Evolutionary conservation across 1,284 basidiomycete genomes (phyloP), one percentile per base, ranked within the genome.

Genomic region (Fomes fomentarius): DNA sequence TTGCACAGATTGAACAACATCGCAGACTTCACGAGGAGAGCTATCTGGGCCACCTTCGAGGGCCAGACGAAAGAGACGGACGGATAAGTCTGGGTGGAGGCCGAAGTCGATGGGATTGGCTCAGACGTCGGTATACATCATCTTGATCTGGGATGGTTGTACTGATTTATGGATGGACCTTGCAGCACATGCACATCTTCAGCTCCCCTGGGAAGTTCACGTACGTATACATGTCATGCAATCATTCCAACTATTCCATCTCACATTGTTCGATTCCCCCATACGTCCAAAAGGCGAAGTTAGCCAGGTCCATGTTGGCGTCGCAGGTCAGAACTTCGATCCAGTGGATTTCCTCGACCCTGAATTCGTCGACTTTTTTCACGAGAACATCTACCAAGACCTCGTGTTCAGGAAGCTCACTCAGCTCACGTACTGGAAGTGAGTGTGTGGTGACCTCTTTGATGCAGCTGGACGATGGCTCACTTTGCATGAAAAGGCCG

Each of bases 171-270:
- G n/a, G n/a, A n/a, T n/a, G n/a, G n/a, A n/a, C 12, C 17, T 17
- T 28, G 38, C n/a, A 73, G 70, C 59, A 58, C 46, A 71, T 66
- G 68, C 66, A 73, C 50, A 55, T 64, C 12, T 72, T 66, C 62
- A 61, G 66, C 3, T 57, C 63, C n/a, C 52, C 54, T 6, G 55
- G 52, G n/a, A 51, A 41, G 3, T 53, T 56, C 42, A 50, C 42
- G 65, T 65, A 50, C 5, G 64, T 41, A 4, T 25, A 8, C 24
- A 12, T 17, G 1, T 22, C 30, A n/a, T n/a, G n/a, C n/a, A n/a
- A n/a, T n/a, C n/a, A n/a, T n/a, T n/a, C n/a, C n/a, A n/a, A n/a
- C n/a, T n/a, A n/a, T n/a, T n/a, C n/a, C n/a, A n/a, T n/a, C 9
- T 47, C 6, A 22, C 10, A 1, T 24, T 26, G 6, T 33, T 7